Evolutionary conservation across 768 basidiomycete genomes (phyloP), one percentile per base, ranked within the genome.

Genomic region (Dacryopinax spathularia): DNA sequence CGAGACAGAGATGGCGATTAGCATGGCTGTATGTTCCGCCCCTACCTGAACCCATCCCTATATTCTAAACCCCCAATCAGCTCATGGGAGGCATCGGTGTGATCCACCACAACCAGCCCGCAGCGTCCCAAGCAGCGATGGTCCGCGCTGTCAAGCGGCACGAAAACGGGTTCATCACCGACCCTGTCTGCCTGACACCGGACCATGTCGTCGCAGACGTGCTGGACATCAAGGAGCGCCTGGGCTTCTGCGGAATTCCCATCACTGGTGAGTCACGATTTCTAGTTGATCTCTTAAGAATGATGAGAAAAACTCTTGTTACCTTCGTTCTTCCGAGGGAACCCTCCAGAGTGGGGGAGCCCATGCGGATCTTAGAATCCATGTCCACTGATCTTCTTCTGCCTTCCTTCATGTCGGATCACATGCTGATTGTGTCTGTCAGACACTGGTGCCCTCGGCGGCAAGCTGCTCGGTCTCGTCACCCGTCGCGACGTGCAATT

Each of bases 141-240:
- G 91, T 98, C 69, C 87, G 91, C 67, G 89, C 91, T 41, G 96
- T 98, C 33, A 99, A 99, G 75, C 86, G 94, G 70, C 95, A 94
- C 73, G 95, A 98, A 76, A 99, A 98, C 72, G 96, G 96, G 4
- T 98, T 98, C 77, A 99, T 98, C 75, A 83, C 89, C 61, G 91
- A 96, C 68, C 96, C 96, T 15, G 82, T 97, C 65, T 91, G 92
- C 61, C 78, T 98, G 33, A 84, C 87, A 12, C 91, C 93, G 0
- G 72, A 80, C 27, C 81, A 89, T 68, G 76, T 78, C 39, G 91
- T 95, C 33, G 88, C 87, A 66, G 89, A 97, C 66, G 95, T 98
- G 15, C 79, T 96, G 60, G 89, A 92, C 66, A 89, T 97, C 77
- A 98, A 98, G 75, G 85, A 84, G 33, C 80, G 83, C 48, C 85